Percentiles rank a stretch among this genome's conserved stretches.
These are phyloP conservation scores for Talaromyces wortmannii DNA, from an alignment of 495 filamentous ascomycete species.

Conservation along the genomic window DNA sequence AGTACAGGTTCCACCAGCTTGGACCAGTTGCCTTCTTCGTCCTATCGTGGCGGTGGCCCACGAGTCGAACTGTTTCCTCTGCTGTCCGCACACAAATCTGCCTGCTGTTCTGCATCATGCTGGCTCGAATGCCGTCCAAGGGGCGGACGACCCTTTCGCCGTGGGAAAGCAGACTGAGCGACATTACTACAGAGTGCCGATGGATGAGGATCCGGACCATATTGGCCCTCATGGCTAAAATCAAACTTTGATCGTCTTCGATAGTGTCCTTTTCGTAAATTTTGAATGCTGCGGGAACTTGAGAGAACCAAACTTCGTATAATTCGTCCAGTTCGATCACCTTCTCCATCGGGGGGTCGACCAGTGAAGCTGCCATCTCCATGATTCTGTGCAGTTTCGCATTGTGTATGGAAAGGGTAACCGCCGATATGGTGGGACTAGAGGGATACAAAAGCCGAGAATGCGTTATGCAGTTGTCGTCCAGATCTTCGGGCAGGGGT, in stretches of 20 bases:
- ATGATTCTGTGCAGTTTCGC: constrained; percentile 1
- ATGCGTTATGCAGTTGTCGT: not conserved
- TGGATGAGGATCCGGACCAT: constrained; percentile 3
- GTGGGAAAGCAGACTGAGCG: not conserved
- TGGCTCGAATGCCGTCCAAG: not conserved
- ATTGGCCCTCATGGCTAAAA: constrained; percentile 3
- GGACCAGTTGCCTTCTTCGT: constrained; percentile 1
- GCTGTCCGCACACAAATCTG: constrained; percentile 4
- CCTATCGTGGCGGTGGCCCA: constrained; percentile 1
- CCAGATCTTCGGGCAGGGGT: constrained; percentile 4
- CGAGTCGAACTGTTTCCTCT: constrained; percentile 2
- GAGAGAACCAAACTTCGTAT: constrained; percentile 2
- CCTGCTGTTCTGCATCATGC: constrained; percentile 5
- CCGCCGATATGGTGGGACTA: not conserved
- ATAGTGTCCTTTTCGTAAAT: not conserved
- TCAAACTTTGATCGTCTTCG: not conserved
- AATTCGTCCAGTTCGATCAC: constrained; percentile 2
- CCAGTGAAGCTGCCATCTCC: not conserved
- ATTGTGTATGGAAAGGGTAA: not conserved
- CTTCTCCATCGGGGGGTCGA: constrained; percentile 1
- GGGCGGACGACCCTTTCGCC: not conserved
- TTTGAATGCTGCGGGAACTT: not conserved
- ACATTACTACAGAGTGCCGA: constrained; percentile 1
- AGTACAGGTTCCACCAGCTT: constrained; percentile 5
- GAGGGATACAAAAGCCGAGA: constrained; percentile 2